Percentiles rank a stretch among this genome's conserved stretches.
Evolutionary conservation across 495 filamentous ascomycete species (phyloP).

Genomic region (Lophiostoma macrostomum): DNA sequence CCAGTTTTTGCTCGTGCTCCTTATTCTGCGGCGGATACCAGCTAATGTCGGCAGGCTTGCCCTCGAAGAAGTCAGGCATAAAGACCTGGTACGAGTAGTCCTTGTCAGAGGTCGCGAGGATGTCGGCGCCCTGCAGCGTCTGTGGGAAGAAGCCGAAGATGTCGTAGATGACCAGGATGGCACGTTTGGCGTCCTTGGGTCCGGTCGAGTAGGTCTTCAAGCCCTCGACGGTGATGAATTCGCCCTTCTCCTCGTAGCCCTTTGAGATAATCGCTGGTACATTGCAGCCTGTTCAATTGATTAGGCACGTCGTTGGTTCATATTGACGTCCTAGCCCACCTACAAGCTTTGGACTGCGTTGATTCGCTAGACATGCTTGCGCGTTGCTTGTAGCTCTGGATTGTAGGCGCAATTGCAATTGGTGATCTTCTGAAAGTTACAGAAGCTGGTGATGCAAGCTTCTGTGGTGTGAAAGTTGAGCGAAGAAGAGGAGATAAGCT

Average conservation of each 20-base stretch:
- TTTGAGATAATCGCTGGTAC: conserved; percentile 56
- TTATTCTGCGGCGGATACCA: conserved; percentile 35
- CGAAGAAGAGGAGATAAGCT: not conserved
- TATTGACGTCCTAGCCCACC: too few species aligned
- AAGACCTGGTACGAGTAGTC: conserved; percentile 33
- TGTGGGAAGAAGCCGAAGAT: conserved; percentile 53
- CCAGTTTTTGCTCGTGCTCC: conserved; percentile 74
- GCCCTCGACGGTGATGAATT: conserved; percentile 59
- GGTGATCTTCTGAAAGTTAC: not conserved
- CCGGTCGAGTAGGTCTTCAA: conserved; percentile 58
- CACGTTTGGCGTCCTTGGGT: conserved; percentile 38
- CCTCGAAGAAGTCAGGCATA: conserved; percentile 39
- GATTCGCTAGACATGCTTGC: conserved; percentile 33
- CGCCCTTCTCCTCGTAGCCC: conserved; percentile 58
- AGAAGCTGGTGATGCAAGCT: not conserved
- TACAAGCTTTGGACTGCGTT: conserved; percentile 33
- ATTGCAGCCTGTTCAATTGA: conserved; percentile 41
- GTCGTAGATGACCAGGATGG: conserved; percentile 53
- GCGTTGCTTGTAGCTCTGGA: not conserved
- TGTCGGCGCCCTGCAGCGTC: conserved; percentile 56
- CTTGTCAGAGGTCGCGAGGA: conserved; percentile 42
- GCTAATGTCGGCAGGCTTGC: conserved; percentile 31
- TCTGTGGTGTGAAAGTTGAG: not conserved
- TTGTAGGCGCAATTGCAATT: conserved; percentile 7
- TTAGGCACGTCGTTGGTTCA: too few species aligned